Base-by-base conservation (phyloP, 2,329 filamentous ascomycete genomes). In the Xylariales sp. region DNA sequence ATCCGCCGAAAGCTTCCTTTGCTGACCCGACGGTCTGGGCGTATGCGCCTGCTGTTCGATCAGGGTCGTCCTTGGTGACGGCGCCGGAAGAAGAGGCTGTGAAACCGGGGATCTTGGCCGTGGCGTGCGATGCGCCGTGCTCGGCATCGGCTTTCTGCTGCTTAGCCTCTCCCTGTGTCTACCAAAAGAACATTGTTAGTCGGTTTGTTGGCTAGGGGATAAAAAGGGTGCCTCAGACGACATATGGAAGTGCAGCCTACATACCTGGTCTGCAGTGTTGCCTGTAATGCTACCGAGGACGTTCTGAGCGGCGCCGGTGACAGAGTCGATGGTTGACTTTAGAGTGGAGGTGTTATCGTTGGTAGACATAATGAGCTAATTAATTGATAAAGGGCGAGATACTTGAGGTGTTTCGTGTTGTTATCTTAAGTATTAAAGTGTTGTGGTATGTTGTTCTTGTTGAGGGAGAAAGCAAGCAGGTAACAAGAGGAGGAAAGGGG, bases 11-110 rank as follows among this genome's bases (percentile, higher is more conserved):
- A 4, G 90, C 84, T 79, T 97, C 93, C 84, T 97, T 97, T 50
- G 90, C 90, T 0, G 91, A 88, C 60, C 94, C 95, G n/a, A 94
- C 77, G 5, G 93, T 97, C 82, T 97, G 94, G 83, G 97, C 93
- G 90, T 91, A 97, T 18, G 86, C 85, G 50, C 95, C 94, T 18
- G 87, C 78, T 28, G 85, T 83, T 71, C 94, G 92, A 78, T 95
- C 84, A 10, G 90, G 84, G 80, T 93, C 85, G 80, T 97, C 93
- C 73, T 87, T 85, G 69, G 90, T 86, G 56, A 92, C 83, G 43
- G 89, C 91, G 55, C 93, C 93, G 0, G 89, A 87, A 58, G 90
- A 84, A 10, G 90, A 90, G 65, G 92, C 85, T 30, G 90, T 88
- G 78, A 90, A 84, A 68, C 91, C 90, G 4, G 92, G 93, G n/a